Conservation (phyloP, 108 stramenopile species). For the Nannochloropsis gaditana region DNA sequence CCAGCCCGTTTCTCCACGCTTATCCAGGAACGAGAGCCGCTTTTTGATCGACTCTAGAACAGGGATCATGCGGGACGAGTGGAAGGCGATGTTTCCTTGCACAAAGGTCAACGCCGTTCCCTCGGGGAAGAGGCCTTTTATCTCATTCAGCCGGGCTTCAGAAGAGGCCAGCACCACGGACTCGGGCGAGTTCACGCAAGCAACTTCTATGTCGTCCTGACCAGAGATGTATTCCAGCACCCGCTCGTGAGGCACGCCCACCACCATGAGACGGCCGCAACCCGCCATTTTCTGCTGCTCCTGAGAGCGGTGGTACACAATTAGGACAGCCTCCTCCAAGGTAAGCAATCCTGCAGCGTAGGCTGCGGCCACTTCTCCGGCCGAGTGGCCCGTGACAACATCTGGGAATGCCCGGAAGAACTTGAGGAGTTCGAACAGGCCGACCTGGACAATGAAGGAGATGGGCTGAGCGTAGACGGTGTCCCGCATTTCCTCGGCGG, state of each 20-base stretch:
- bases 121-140: background rate
- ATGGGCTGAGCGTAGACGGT: conserved; percentile 11
- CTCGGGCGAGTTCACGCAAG: conserved; percentile 16
- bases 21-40: background rate
- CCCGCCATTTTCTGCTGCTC: conserved; percentile 20
- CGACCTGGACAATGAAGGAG: background rate
- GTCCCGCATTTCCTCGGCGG: background rate
- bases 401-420: background rate
- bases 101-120: background rate
- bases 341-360: background rate
- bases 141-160: background rate
- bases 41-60: background rate
- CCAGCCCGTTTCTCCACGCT: background rate
- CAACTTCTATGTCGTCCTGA: conserved; percentile 10
- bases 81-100: conserved; percentile 7
- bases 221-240: background rate
- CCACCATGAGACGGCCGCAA: background rate
- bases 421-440: conserved; percentile 17
- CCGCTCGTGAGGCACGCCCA: background rate
- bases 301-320: background rate
- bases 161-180: background rate
- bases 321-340: background rate
- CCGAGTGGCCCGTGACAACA: background rate
- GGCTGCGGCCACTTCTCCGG: background rate
- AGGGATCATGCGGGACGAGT: conserved; percentile 14